Base-by-base conservation (phyloP, 352 stramenopile species). In the Phytopythium chamaehyphon region DNA sequence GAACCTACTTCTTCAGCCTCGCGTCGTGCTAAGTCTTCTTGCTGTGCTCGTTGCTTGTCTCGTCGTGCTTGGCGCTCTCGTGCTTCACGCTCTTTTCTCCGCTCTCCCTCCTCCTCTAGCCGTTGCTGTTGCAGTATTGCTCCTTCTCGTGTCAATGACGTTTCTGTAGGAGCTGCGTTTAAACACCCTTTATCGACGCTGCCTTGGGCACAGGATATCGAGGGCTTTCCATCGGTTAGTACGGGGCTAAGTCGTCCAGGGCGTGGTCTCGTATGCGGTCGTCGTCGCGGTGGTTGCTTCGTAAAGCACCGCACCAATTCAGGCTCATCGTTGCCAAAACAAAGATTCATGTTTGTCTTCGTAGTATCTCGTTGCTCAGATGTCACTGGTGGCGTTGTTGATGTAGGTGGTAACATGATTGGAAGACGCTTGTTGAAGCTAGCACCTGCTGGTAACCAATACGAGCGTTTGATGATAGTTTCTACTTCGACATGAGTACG, bases 401-500 rank as follows among this genome's bases (percentile, higher is more conserved):
- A 28, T 18, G 44, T 24, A 1, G 46, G 45, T 40, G 64, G 56
- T 45, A 83, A 46, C 23, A 78, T 63, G 1, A 52, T 18, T n/a
- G 70, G 71, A 36, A 83, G 57, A 11, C 69, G 55, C 31, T 68
- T 72, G 35, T 61, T 53, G 45, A 80, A 71, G 22, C 68, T 81
- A 28, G 59, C 61, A 2, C 79, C 79, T 6, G 74, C 73, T 1
- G 79, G 76, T 12, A 90, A 59, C 79, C 76, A 88, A 49, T 83
- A 88, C n/a, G 79, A 87, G 16, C 76, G 74, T 47, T 90, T 87
- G 45, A 81, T 60, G 22, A 49, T 46, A 46, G 61, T 64, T 31
- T 35, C 9, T 1, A 40, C 10, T 26, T 62, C 44, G 31, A 8
- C 38, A 56, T 21, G 1, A 23, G 38, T 51, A 47, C 8, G 19